Base-by-base conservation (phyloP, 352 stramenopile species). In the Poterioochromonas sp. region DNA sequence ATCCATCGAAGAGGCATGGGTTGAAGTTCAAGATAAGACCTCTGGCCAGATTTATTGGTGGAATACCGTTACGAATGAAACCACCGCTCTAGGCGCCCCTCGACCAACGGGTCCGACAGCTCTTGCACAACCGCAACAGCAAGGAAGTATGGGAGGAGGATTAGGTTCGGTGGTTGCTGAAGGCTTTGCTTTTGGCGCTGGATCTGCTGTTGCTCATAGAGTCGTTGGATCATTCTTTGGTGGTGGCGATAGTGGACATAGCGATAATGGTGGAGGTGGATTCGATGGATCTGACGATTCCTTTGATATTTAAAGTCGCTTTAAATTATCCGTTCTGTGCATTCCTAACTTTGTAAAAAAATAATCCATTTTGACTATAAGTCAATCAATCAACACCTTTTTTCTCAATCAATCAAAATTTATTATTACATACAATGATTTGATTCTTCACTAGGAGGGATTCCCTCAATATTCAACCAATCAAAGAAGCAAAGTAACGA, bases 11-110 rank as follows among this genome's bases (percentile, higher is more conserved):
- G 60, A 69, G 8, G 22, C 60, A n/a, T 69, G 60, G 60, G 60
- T 69, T 5, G 60, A 69, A 69, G 60, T 69, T 29, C 3, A 32
- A 18, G 60, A 69, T 43, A 43, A 69, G 32, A 5, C 32, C 3
- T 44, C 32, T 44, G 60, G 60, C 8, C 60, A 69, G n/a, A 11
- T 26, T n/a, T 69, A 69, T 43, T 69, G n/a, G 3, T 69, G 60
- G 60, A 69, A 69, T 69, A 69, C 3, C 39, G 11, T 44, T 20
- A 69, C 60, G 12, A 69, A 69, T 69, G 60, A 69, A 43, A 69
- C 60, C 3, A 69, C 60, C 1, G 32, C 29, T 22, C 26, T 69
- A 69, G 32, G 32, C 11, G 60, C 60, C 41, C 60, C 32, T 69
- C 22, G 32, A 26, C 60, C 60, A 22, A 40, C 29, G 5, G 51